phyloP scores from a whole-genome alignment of 768 basidiomycete genomes.

The Ephemerocybe angulata region DNA sequence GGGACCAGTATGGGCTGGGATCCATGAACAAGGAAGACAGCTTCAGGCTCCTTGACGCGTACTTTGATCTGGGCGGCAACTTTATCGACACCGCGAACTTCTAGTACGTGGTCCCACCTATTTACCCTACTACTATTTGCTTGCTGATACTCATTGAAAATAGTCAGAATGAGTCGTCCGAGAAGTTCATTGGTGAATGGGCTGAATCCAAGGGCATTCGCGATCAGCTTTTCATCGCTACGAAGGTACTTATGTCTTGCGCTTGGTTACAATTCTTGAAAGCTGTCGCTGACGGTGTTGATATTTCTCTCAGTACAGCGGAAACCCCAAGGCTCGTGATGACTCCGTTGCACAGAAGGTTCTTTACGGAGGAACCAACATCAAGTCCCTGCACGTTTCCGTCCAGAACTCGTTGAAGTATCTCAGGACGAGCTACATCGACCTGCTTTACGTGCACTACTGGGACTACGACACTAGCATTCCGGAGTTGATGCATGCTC shows the following conservation, averaged over 20 bases:
- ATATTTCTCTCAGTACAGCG: conserved; percentile 19
- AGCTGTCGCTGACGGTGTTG: not conserved
- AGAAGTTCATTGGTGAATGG: conserved; percentile 49
- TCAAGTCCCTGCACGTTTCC: conserved; percentile 37
- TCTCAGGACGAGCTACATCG: conserved; percentile 43
- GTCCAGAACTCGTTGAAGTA: conserved; percentile 43
- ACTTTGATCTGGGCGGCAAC: conserved; percentile 6
- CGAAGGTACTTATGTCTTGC: conserved; percentile 25
- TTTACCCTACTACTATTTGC: not conserved
- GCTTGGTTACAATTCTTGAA: too few species aligned
- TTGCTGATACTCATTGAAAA: not conserved
- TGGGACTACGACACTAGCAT: conserved; percentile 11
- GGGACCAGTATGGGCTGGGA: conserved; percentile 1
- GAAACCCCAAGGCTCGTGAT: conserved; percentile 23
- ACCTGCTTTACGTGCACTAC: conserved; percentile 25
- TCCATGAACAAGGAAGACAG: conserved; percentile 6
- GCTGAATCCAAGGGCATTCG: conserved; percentile 38
- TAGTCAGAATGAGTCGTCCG: conserved; percentile 50
- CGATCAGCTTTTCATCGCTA: conserved; percentile 43
- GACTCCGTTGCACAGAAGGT: conserved; percentile 27
- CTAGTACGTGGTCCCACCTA: not conserved
- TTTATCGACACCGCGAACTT: conserved; percentile 9
- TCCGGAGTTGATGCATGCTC: conserved; percentile 8
- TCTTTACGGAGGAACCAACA: conserved; percentile 35
- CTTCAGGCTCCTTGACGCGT: conserved; percentile 8